Conservation (phyloP, 164 flowering plant genomes). For the Chimonanthus salicifolius region DNA sequence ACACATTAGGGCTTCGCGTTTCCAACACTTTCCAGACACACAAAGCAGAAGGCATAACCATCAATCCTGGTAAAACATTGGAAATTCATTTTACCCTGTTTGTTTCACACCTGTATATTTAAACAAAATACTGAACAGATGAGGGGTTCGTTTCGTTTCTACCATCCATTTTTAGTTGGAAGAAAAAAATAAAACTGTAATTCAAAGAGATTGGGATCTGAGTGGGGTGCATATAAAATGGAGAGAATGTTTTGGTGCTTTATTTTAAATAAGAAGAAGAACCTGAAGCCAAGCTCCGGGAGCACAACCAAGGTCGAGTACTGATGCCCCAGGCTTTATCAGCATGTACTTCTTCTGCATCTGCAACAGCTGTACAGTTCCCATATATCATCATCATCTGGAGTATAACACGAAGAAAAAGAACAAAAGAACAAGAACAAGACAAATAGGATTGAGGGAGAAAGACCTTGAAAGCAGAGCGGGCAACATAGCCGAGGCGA, state of each 20-base stretch:
- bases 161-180: neutral
- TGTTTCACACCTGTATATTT: too few species aligned
- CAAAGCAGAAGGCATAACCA: neutral
- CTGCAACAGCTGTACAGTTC: constrained; percentile 57
- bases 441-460: constrained; percentile 3
- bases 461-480: constrained; percentile 88
- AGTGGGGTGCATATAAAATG: neutral
- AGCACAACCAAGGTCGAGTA: constrained; percentile 97
- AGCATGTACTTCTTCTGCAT: constrained; percentile 78
- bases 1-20: neutral
- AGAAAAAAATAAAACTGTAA: neutral
- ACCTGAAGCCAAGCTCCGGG: constrained; percentile 99
- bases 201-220: neutral
- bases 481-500: constrained; percentile 93
- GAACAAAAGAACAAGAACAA: neutral
- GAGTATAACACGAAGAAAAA: neutral
- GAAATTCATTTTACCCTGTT: too few species aligned
- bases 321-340: constrained; percentile 79
- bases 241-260: neutral
- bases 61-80: neutral
- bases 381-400: neutral
- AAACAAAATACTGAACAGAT: too few species aligned
- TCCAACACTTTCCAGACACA: neutral
- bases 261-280: neutral
- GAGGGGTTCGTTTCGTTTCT: neutral